Conservation (phyloP, 2,329 filamentous ascomycete species). For the Stemphylium lycopersici region DNA sequence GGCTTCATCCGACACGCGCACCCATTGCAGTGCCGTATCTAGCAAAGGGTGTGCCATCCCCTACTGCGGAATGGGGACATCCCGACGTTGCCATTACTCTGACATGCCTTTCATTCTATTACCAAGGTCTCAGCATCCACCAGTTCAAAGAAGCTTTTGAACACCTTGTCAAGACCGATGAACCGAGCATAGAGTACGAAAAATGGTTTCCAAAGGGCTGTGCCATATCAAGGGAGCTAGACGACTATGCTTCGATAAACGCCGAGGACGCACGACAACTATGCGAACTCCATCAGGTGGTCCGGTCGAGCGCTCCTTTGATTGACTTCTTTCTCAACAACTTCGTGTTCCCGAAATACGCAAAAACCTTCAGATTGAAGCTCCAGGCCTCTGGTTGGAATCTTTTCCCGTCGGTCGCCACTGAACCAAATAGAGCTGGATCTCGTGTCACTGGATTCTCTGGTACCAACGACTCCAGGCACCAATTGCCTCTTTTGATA, state of each 20-base stretch:
- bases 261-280: slow-evolving; percentile 61
- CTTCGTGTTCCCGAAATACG: slow-evolving; percentile 69
- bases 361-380: slow-evolving; percentile 68
- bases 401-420: slow-evolving; percentile 56
- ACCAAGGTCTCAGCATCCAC: slow-evolving; percentile 57
- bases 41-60: slow-evolving; percentile 68
- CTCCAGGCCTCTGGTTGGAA: slow-evolving; percentile 73
- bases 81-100: slow-evolving; percentile 61
- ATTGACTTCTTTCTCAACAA: slow-evolving; percentile 71
- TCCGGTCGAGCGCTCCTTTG: slow-evolving; percentile 56
- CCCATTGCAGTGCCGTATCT: slow-evolving; percentile 69
- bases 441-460: slow-evolving; percentile 70
- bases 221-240: slow-evolving; percentile 54
- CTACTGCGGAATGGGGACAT: slow-evolving; percentile 71
- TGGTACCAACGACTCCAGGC: slow-evolving; percentile 71
- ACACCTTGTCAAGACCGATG: slow-evolving; percentile 61
- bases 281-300: slow-evolving; percentile 44
- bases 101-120: slow-evolving; percentile 65
- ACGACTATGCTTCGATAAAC: slow-evolving; percentile 65
- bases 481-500: slow-evolving; percentile 66
- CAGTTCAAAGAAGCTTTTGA: slow-evolving; percentile 61
- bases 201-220: slow-evolving; percentile 56
- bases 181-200: slow-evolving; percentile 64
- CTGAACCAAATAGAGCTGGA: not conserved
- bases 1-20: slow-evolving; percentile 53